Percentiles rank a stretch among this genome's conserved stretches.
phyloP scores from a whole-genome alignment of 2,329 filamentous ascomycete genomes.

The Ramichloridium luteum region DNA sequence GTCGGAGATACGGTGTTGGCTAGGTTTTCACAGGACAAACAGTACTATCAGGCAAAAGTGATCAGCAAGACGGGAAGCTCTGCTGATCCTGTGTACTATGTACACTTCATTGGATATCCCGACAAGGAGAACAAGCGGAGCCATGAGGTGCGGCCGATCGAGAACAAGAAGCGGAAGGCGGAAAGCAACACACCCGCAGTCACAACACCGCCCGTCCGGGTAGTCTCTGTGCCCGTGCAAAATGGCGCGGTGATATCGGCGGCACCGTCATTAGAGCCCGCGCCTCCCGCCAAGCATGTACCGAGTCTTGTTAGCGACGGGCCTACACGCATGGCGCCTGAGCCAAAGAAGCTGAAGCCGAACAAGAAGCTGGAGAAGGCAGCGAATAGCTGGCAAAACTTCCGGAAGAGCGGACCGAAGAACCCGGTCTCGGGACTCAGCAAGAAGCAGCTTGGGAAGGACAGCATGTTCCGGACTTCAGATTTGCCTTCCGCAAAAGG shows the following conservation, averaged over 20 bases:
- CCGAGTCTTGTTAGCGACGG: slow-evolving; percentile 51
- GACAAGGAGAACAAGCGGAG: slow-evolving; percentile 67
- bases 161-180: slow-evolving; percentile 59
- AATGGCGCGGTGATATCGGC: slow-evolving; percentile 51
- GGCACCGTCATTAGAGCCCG: slow-evolving; percentile 53
- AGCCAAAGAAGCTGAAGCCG: slow-evolving; percentile 71
- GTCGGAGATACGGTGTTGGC: slow-evolving; percentile 86
- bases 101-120: slow-evolving; percentile 83
- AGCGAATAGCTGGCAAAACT: slow-evolving; percentile 92
- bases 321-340: slow-evolving; percentile 30
- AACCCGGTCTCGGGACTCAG: slow-evolving; percentile 14
- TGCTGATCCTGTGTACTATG: slow-evolving; percentile 82
- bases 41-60: slow-evolving; percentile 85
- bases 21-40: slow-evolving; percentile 85
- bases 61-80: slow-evolving; percentile 86
- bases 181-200: slow-evolving; percentile 44
- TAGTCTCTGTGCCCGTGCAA: slow-evolving; percentile 19
- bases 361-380: slow-evolving; percentile 82
- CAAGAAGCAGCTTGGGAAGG: slow-evolving; percentile 18
- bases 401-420: slow-evolving; percentile 54
- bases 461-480: slow-evolving; percentile 45
- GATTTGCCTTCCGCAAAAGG: slow-evolving; percentile 78
- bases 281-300: slow-evolving; percentile 49
- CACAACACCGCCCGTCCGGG: slow-evolving; percentile 26
- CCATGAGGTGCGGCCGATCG: slow-evolving; percentile 69